phyloP scores from a whole-genome alignment of 495 filamentous ascomycete species.

The Podospora pseudoanserina region DNA sequence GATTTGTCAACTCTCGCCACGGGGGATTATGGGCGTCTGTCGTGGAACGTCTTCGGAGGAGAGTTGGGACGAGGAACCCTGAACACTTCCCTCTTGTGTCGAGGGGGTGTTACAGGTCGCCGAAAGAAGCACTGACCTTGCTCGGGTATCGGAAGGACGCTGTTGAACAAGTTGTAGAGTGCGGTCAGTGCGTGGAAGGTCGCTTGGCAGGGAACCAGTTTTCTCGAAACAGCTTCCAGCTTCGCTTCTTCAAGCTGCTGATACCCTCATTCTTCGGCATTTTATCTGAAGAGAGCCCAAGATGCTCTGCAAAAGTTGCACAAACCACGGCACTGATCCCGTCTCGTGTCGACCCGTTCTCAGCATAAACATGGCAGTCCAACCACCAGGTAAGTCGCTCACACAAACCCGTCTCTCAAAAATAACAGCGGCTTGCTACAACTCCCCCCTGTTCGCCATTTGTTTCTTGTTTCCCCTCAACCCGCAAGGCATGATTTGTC shows the following conservation, averaged over 20 bases:
- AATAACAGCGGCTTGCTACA: slow-evolving; percentile 6
- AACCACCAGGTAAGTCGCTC: background rate
- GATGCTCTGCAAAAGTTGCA: background rate
- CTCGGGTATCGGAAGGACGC: slow-evolving; percentile 5
- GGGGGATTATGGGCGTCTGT: background rate
- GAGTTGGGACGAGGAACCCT: slow-evolving; percentile 2
- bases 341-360: background rate
- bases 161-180: background rate
- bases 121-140: slow-evolving; percentile 8
- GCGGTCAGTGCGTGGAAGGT: background rate
- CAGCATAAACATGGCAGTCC: background rate
- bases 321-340: background rate
- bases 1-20: background rate
- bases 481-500: background rate
- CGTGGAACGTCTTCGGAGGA: background rate
- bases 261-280: background rate
- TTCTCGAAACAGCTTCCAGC: background rate
- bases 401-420: background rate
- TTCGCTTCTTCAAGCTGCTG: background rate
- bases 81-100: background rate
- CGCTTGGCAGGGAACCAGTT: background rate
- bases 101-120: background rate
- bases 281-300: too few relatives aligned
- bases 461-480: background rate
- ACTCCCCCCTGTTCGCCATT: background rate